These are phyloP conservation scores for Teratosphaeria viscida DNA, from an alignment of 2,329 filamentous ascomycete species.

Conservation along the genomic window DNA sequence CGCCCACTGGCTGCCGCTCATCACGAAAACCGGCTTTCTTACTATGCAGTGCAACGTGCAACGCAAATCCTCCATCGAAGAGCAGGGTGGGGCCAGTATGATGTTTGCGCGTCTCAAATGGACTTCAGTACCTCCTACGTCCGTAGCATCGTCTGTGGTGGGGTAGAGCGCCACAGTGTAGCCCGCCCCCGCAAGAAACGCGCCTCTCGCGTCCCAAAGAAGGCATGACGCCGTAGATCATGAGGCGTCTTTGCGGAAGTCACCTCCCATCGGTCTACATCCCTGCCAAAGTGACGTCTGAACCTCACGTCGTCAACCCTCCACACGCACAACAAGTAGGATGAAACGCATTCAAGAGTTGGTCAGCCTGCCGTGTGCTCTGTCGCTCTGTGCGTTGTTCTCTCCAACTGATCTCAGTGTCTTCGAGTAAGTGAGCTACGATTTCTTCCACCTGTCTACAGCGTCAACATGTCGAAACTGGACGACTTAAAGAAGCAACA, in stretches of 20 bases:
- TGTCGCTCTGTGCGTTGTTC: not conserved
- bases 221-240: not conserved
- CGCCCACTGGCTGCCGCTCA: too few species aligned
- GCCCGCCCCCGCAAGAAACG: not conserved
- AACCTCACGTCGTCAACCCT: not conserved
- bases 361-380: not conserved
- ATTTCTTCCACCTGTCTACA: not conserved
- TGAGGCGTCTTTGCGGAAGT: not conserved
- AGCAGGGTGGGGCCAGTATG: too few species aligned
- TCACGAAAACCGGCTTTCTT: too few species aligned
- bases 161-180: not conserved
- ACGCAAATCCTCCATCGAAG: too few species aligned
- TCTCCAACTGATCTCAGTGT: not conserved
- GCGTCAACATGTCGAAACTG: not conserved
- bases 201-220: not conserved
- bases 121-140: too few species aligned
- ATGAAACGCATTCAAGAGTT: not conserved
- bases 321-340: not conserved
- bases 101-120: too few species aligned
- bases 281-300: not conserved
- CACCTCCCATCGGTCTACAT: not conserved
- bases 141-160: too few species aligned
- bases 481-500: constrained; percentile 3
- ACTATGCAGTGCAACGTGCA: too few species aligned
- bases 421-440: not conserved